Conservation (phyloP, 306 rosid genomes). For the Citrullus colocynthis region DNA sequence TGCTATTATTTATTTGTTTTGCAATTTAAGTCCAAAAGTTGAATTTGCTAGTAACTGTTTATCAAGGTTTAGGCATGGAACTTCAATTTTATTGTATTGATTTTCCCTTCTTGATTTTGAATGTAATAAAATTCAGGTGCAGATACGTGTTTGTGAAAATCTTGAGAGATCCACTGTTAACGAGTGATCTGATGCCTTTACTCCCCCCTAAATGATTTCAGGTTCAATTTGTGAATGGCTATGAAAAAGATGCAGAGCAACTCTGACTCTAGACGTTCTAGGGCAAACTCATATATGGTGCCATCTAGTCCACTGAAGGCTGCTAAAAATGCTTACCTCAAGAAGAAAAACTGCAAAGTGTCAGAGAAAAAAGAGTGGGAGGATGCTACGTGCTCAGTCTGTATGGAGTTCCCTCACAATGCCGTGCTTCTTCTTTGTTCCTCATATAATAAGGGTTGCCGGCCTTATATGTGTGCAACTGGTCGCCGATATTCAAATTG, state of each 20-base stretch:
- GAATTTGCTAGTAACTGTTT: neutral
- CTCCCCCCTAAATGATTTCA: conserved; percentile 5
- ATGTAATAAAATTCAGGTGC: neutral
- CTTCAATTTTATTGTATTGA: neutral
- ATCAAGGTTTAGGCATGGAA: neutral
- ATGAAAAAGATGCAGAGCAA: conserved; percentile 19
- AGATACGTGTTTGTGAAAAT: neutral
- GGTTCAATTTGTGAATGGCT: conserved; percentile 30
- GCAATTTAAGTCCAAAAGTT: neutral
- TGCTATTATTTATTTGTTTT: neutral
- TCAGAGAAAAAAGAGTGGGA: conserved; percentile 72
- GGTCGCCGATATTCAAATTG: conserved; percentile 83
- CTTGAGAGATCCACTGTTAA: neutral
- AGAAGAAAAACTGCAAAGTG: conserved; percentile 36
- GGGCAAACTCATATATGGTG: conserved; percentile 15
- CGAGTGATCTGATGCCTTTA: conserved; percentile 6
- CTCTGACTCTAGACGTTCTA: conserved; percentile 6
- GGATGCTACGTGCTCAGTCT: conserved; percentile 75
- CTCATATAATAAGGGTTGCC: conserved; percentile 91
- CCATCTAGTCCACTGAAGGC: conserved; percentile 27
- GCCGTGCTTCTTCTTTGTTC: conserved; percentile 96
- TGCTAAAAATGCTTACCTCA: conserved; percentile 25
- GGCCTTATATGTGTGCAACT: conserved; percentile 97
- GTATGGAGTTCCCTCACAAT: conserved; percentile 97
- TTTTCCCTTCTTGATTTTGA: neutral